These are phyloP conservation scores for Straminergon stramineum DNA, from an alignment of 225 moss, liverwort and hornwort species.

Conservation along the genomic window DNA sequence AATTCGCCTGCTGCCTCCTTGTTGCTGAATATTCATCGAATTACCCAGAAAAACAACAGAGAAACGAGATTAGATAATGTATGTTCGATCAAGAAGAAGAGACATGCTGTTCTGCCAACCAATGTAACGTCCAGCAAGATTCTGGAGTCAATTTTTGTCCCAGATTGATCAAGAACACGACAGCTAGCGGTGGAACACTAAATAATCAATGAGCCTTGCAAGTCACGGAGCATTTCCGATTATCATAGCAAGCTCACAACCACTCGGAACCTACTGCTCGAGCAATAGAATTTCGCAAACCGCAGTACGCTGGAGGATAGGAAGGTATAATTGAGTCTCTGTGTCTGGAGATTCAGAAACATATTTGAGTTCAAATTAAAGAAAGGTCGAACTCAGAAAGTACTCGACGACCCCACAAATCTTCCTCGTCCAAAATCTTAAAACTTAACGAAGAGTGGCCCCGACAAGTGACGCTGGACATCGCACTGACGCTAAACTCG, in stretches of 20 bases:
- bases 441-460: not conserved
- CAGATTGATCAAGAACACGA: not conserved
- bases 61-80: not conserved
- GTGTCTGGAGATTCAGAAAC: not conserved
- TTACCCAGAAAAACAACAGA: not conserved
- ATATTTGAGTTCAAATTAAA: not conserved
- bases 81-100: not conserved
- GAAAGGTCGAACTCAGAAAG: not conserved
- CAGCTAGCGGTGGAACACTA: not conserved
- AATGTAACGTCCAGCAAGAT: not conserved
- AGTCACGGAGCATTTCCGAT: not conserved
- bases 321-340: not conserved
- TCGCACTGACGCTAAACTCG: not conserved
- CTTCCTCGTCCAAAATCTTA: not conserved
- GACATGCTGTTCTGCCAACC: not conserved
- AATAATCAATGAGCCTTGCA: not conserved
- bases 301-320: not conserved
- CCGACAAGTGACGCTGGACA: not conserved
- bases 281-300: not conserved
- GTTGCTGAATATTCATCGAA: conserved; percentile 12
- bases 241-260: not conserved
- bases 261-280: not conserved
- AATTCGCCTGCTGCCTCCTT: conserved; percentile 40
- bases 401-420: not conserved
- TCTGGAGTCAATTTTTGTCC: not conserved